Evolutionary conservation across 441 rosid species (phyloP).

Genomic region (California macrophylla): DNA sequence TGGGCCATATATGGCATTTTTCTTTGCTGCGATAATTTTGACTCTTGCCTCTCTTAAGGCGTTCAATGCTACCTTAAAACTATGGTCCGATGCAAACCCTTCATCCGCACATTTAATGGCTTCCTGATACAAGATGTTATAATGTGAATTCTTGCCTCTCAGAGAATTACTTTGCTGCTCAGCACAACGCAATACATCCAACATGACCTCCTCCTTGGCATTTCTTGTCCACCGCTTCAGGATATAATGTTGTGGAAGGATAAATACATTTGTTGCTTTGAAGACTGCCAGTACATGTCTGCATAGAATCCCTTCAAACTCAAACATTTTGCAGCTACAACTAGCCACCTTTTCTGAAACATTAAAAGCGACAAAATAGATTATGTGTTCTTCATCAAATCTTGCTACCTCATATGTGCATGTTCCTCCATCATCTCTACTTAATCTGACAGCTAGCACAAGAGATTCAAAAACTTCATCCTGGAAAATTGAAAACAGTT

Average conservation of each 20-base stretch:
- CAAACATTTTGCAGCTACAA: slow-evolving; percentile 39
- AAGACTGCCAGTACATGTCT: slow-evolving; percentile 33
- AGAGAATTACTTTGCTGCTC: slow-evolving; percentile 20
- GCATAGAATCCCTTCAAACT: slow-evolving; percentile 37
- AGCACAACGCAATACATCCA: slow-evolving; percentile 21
- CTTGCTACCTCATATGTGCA: slow-evolving; percentile 25
- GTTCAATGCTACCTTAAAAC: slow-evolving; percentile 22
- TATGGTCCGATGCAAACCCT: slow-evolving; percentile 24
- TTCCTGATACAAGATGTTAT: slow-evolving; percentile 30
- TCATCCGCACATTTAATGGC: slow-evolving; percentile 27
- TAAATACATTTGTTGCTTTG: slow-evolving; percentile 26
- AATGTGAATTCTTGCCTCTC: slow-evolving; percentile 25
- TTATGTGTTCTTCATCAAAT: slow-evolving; percentile 30
- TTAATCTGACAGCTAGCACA: slow-evolving; percentile 18
- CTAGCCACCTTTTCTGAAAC: slow-evolving; percentile 24
- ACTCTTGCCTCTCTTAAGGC: slow-evolving; percentile 25
- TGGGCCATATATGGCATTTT: slow-evolving; percentile 16
- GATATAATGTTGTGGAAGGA: slow-evolving; percentile 33
- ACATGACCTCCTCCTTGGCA: slow-evolving; percentile 28
- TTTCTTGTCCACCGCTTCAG: slow-evolving; percentile 32
- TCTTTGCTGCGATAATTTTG: slow-evolving; percentile 22
- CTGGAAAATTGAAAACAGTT: slow-evolving; percentile 28
- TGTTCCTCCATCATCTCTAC: slow-evolving; percentile 23
- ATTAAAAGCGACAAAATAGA: slow-evolving; percentile 23
- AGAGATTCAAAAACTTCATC: slow-evolving; percentile 35